Conservation (phyloP, 805 yeast genomes). For the Hanseniaspora lindneri region DNA sequence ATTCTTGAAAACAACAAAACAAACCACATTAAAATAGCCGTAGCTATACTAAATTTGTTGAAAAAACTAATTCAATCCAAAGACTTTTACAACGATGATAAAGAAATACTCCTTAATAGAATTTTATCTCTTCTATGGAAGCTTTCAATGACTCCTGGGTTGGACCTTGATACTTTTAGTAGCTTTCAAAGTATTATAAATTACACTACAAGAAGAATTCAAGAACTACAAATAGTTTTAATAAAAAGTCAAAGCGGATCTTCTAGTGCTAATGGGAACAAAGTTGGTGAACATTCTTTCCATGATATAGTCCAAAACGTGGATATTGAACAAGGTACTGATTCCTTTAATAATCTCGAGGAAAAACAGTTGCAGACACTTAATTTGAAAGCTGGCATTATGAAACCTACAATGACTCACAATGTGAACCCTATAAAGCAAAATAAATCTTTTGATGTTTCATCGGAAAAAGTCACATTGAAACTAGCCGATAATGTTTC, state of each 20-base stretch:
- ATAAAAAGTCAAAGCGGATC: constrained; percentile 23
- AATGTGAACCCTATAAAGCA: too few species aligned
- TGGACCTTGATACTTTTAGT: constrained; percentile 35
- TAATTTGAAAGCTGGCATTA: constrained; percentile 22
- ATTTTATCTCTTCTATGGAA: constrained; percentile 44
- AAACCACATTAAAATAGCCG: constrained; percentile 53
- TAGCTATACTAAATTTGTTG: constrained; percentile 31
- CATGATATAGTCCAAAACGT: constrained; percentile 20
- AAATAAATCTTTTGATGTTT: not conserved
- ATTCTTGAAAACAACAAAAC: constrained; percentile 64
- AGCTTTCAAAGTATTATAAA: constrained; percentile 33
- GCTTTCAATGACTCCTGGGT: constrained; percentile 36
- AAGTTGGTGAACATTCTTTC: not conserved
- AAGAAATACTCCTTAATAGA: constrained; percentile 38
- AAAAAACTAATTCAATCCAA: constrained; percentile 31
- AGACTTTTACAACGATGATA: constrained; percentile 36
- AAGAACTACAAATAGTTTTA: constrained; percentile 30
- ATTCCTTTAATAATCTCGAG: constrained; percentile 23
- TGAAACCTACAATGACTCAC: too few species aligned
- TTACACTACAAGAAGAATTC: constrained; percentile 35
- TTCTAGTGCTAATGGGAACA: not conserved
- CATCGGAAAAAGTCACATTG: not conserved
- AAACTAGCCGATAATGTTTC: too few species aligned
- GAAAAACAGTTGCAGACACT: constrained; percentile 18
- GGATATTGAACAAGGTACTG: constrained; percentile 16